Base-by-base conservation (phyloP, 768 basidiomycete species). In the Sarcodon sp. region DNA sequence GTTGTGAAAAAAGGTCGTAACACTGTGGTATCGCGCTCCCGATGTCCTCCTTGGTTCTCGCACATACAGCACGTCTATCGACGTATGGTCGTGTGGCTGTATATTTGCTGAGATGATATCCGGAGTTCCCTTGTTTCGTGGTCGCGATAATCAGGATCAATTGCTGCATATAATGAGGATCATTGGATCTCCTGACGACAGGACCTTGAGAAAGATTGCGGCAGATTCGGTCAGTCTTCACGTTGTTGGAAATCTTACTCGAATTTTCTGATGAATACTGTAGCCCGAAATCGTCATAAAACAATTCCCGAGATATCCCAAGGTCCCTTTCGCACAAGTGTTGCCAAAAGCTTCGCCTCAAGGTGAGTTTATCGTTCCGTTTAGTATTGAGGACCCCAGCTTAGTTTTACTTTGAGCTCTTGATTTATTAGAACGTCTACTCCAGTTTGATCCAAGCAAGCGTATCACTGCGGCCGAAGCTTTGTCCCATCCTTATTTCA, bases 91-190 rank as follows among this genome's bases (percentile, higher is more conserved):
- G 11, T 94, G 91, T 49, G 96, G 96, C 8, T 98, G 96, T 62
- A 99, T 99, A 60, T 96, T 99, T 62, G 94, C 96, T 15, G 96
- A 99, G 67, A 98, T 99, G 94, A 98, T 99, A 51, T 83, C 88
- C 15, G 96, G 96, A 1, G 85, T 92, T 5, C 96, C 96, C 27
- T 75, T 99, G 31, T 99, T 99, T 74, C 76, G 94, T 54, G 96
- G 96, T 16, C 72, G 94, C 53, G 96, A 98, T 63, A 97, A 97
- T 59, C 86, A 92, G 54, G 96, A 99, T 63, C 96, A 99, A 61
- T 71, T 99, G n/a, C 72, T 91, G 41, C 91, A 94, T 57, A 99
- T 99, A 60, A 93, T 98, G 83, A 77, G 92, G 57, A 88, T 98
- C 44, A 79, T 98, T 50, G 96, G 96, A 11, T 98, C 94, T 0